These are phyloP conservation scores for Pigoraptor vietnamica DNA, from an alignment of 78 protist species.

Conservation along the genomic window DNA sequence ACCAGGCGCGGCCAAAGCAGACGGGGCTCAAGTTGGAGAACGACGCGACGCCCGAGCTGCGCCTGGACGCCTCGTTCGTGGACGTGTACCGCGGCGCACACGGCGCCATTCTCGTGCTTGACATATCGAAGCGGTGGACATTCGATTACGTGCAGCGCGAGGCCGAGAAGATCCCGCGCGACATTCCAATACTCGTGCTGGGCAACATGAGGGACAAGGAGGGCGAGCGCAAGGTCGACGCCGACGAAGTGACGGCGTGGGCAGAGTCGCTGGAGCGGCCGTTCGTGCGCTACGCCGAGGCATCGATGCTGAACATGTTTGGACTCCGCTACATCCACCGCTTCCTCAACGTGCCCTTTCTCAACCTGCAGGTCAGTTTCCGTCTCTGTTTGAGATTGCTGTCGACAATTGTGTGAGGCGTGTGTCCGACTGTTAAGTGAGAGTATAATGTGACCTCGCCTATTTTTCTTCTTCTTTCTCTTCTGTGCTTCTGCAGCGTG, in stretches of 20 bases:
- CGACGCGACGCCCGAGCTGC: neutral
- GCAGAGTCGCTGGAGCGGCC: neutral
- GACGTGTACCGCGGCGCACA: neutral
- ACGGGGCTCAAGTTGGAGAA: neutral
- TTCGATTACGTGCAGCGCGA: neutral
- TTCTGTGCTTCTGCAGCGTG: neutral
- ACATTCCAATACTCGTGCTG: neutral
- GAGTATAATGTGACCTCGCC: neutral
- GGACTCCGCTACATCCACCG: neutral
- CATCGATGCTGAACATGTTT: neutral
- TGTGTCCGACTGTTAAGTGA: neutral
- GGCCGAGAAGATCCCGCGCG: neutral
- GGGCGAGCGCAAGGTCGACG: neutral
- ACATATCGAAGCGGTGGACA: neutral
- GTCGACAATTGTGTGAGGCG: neutral
- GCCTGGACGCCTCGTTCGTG: neutral
- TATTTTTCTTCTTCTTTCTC: neutral
- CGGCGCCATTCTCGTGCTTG: slow-evolving; percentile 3
- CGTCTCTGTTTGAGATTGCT: neutral
- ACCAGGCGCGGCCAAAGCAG: neutral
- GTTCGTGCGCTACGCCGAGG: neutral
- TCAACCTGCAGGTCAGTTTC: neutral
- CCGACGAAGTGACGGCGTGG: neutral
- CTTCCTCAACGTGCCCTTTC: neutral
- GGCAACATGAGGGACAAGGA: neutral